Evolutionary conservation across 2,329 filamentous ascomycete genomes (phyloP).

Genomic region (Chaetomiaceae sp.): DNA sequence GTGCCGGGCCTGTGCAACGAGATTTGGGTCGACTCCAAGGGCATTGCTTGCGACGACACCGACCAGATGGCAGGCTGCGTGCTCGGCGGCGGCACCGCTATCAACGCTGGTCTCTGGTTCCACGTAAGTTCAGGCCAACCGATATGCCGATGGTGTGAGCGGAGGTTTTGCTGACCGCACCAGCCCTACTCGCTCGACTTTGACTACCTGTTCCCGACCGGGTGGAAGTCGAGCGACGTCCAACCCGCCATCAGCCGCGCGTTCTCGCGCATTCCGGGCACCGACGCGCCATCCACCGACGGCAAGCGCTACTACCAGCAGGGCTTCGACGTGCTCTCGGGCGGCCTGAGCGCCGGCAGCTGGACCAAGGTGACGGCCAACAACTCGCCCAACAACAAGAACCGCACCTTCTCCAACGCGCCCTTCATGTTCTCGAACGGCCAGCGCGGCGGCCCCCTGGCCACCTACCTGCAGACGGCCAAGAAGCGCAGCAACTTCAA

Average conservation of each 20-base stretch:
- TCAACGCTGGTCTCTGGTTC: slow-evolving; percentile 62
- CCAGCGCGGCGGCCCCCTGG: slow-evolving; percentile 58
- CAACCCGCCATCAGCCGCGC: slow-evolving; percentile 48
- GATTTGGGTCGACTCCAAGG: slow-evolving; percentile 55
- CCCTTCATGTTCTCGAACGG: slow-evolving; percentile 59
- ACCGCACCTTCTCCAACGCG: slow-evolving; percentile 53
- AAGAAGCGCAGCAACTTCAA: slow-evolving; percentile 53
- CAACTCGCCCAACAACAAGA: slow-evolving; percentile 51
- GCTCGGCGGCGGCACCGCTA: slow-evolving; percentile 54
- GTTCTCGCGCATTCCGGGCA: slow-evolving; percentile 58
- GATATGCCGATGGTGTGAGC: too few species aligned
- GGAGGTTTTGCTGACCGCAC: slow-evolving; percentile 5
- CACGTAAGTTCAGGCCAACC: slow-evolving; percentile 38
- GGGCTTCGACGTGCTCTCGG: slow-evolving; percentile 52
- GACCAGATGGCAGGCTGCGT: slow-evolving; percentile 63
- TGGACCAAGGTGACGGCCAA: slow-evolving; percentile 57
- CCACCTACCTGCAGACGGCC: slow-evolving; percentile 58
- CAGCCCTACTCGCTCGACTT: slow-evolving; percentile 53
- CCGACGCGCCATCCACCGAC: slow-evolving; percentile 54
- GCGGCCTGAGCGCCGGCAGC: slow-evolving; percentile 47
- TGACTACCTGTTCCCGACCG: slow-evolving; percentile 57
- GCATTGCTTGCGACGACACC: slow-evolving; percentile 57
- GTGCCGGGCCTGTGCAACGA: slow-evolving; percentile 61
- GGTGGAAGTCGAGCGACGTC: slow-evolving; percentile 60
- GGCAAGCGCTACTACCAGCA: slow-evolving; percentile 56